Percentiles rank a stretch among this genome's conserved stretches.
Conservation (phyloP, 2,329 filamentous ascomycete species). For the Fonsecaea multimorphosa region DNA sequence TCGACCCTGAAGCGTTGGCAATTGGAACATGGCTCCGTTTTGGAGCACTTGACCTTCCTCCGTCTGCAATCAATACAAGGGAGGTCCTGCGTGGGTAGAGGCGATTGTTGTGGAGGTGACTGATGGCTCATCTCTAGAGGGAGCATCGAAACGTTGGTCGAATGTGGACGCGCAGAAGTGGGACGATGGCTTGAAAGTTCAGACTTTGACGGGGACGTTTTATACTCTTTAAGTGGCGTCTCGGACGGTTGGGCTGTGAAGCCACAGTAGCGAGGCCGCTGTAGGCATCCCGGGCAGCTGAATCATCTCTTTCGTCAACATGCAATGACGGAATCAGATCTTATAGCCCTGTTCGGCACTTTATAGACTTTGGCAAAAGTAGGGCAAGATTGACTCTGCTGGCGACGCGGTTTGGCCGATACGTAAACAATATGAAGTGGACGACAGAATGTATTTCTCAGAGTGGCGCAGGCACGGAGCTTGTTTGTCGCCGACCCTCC, state of each 20-base stretch:
- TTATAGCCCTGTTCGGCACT: background rate
- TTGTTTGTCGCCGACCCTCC: background rate
- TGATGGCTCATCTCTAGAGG: background rate
- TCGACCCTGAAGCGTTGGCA: conserved; percentile 15
- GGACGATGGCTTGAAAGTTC: background rate
- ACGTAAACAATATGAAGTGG: no score
- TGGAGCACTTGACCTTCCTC: conserved; percentile 24
- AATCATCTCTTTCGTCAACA: conserved; percentile 6
- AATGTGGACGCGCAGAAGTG: background rate
- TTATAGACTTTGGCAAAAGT: background rate
- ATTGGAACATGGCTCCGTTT: conserved; percentile 21
- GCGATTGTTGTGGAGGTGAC: background rate
- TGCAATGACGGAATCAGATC: conserved; percentile 5
- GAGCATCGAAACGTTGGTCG: background rate
- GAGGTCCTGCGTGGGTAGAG: conserved; percentile 14
- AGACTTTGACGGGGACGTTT: background rate
- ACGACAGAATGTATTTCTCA: conserved; percentile 2
- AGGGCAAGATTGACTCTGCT: background rate
- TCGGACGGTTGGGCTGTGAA: background rate
- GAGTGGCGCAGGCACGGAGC: conserved; percentile 4
- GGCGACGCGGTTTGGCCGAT: background rate
- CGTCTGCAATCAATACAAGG: conserved; percentile 17
- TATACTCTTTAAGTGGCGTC: background rate
- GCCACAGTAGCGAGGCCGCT: background rate
- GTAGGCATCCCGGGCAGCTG: background rate